Base-by-base conservation (phyloP, 805 yeast species). In the Pichia occidentalis region DNA sequence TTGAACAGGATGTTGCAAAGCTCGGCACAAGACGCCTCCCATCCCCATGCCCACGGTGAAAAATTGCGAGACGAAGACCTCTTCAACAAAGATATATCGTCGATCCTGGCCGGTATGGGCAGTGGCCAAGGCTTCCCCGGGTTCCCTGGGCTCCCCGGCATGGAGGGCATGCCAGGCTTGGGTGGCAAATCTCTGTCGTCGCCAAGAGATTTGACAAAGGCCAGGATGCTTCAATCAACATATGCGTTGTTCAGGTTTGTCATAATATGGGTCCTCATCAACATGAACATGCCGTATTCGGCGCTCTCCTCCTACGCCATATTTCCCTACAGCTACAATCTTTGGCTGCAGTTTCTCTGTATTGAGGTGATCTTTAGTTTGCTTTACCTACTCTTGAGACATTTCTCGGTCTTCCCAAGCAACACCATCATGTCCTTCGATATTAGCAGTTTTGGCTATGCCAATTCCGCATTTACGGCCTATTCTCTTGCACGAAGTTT, bases 91-190 rank as follows among this genome's bases (percentile, higher is more conserved):
- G 42, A 36, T 13, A 36, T 47, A 9, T 32, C 55, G 1, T 47
- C 58, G 3, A 34, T 56, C 13, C 30, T 56, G 16, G 37, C 45
- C 22, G 38, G 45, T 19, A 25, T 32, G 27, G 34, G 29, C 7
- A 23, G 22, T 2, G 25, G 29, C 21, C 8, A 9, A 9, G 23
- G 19, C n/a, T 21, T 18, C 14, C 4, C n/a, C 5, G 25, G 23
- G 11, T n/a, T 13, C 9, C 18, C 39, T 8, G 25, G 26, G 13
- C 19, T 30, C 1, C 26, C 25, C 12, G 27, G 22, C 7, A 24
- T 30, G 30, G 8, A 30, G 11, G 35, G 27, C 24, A 33, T 24
- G 29, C 21, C 26, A 18, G 30, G 29, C 7, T 24, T 17, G 21
- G 19, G 18, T 14, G 25, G 21, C 8, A 11, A 7, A n/a, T 4